A percentile compares a stretch with the other conserved stretches of the same genome.
Conservation (phyloP, 2,329 filamentous ascomycete species). For the Talaromyces islandicus region DNA sequence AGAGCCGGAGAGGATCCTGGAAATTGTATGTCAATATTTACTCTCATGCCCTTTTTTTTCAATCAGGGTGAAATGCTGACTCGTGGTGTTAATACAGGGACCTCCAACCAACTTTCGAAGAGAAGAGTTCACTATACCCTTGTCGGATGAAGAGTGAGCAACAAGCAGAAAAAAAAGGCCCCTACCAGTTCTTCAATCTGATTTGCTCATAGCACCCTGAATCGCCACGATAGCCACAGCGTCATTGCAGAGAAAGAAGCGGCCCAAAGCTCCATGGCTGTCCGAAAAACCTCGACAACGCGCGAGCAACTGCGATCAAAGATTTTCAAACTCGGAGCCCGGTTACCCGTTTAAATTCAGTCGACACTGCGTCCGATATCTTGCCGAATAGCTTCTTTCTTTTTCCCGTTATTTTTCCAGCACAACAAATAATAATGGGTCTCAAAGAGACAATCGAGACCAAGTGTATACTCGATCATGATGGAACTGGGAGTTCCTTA, state of each 20-base stretch:
- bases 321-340: conserved; percentile 1
- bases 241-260: conserved; percentile 23
- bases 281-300: conserved; percentile 21
- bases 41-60: neutral
- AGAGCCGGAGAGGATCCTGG: conserved; percentile 20
- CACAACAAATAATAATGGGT: neutral
- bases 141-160: conserved; percentile 32
- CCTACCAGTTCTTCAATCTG: conserved; percentile 12
- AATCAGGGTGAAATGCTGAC: conserved; percentile 8
- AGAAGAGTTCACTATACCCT: conserved; percentile 33
- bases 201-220: conserved; percentile 27
- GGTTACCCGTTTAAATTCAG: neutral
- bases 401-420: neutral
- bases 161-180: conserved; percentile 13
- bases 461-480: conserved; percentile 2
- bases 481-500: neutral
- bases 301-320: conserved; percentile 15
- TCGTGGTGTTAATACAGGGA: conserved; percentile 22
- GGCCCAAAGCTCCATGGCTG: conserved; percentile 16
- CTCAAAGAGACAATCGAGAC: neutral
- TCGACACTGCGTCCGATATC: neutral
- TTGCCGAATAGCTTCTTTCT: too few species aligned
- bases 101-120: conserved; percentile 39
- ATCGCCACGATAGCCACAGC: conserved; percentile 25
- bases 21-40: conserved; percentile 24